Percentiles rank a stretch among this genome's conserved stretches.
These are phyloP conservation scores for Biscogniauxia mediterranea DNA, from an alignment of 2,329 filamentous ascomycete genomes.

Conservation along the genomic window DNA sequence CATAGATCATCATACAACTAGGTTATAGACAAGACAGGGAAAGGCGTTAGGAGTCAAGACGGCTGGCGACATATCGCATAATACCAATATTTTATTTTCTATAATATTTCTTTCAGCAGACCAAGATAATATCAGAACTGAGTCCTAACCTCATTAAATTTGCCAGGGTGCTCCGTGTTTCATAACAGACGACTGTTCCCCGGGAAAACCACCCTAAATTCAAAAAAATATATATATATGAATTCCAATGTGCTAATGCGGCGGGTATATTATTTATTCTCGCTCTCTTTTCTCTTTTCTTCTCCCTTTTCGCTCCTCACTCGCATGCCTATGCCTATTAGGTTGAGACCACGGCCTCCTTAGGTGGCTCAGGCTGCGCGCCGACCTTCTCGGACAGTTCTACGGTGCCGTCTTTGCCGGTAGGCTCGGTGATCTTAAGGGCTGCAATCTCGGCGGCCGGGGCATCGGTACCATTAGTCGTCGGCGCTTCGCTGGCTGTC, in stretches of 20 bases:
- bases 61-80: background rate
- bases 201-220: background rate
- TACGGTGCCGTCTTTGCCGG: background rate
- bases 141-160: background rate
- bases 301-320: no score
- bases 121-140: background rate
- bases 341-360: background rate
- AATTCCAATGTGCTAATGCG: background rate
- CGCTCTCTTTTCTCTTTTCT: background rate
- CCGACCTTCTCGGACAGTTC: slow-evolving; percentile 9
- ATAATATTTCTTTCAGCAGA: background rate
- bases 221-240: background rate
- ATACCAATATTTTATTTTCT: background rate
- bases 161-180: background rate
- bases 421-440: slow-evolving; percentile 9
- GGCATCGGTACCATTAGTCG: background rate
- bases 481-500: slow-evolving; percentile 2
- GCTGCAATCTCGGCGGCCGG: slow-evolving; percentile 5
- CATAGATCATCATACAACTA: background rate
- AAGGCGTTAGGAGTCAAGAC: background rate
- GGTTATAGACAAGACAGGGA: background rate
- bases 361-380: background rate
- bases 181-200: background rate
- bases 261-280: background rate
- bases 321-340: background rate